Evolutionary conservation across 768 basidiomycete species (phyloP).

Genomic region (Leccinum sublutescens): DNA sequence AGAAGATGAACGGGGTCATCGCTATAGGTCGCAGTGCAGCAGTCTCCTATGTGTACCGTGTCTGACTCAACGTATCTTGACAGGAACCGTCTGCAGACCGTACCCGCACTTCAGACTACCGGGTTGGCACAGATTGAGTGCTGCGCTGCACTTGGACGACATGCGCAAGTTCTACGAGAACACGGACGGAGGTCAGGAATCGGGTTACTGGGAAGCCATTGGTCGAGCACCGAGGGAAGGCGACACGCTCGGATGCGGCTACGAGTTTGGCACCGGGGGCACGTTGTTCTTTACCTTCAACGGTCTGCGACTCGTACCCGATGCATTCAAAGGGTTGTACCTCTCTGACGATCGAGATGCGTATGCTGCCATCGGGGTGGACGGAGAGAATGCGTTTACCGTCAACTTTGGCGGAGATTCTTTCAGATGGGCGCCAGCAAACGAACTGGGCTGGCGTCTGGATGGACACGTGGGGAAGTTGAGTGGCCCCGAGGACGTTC

Average conservation of each 20-base stretch:
- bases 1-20: slow-evolving; percentile 55
- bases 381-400: slow-evolving; percentile 44
- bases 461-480: slow-evolving; percentile 60
- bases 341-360: slow-evolving; percentile 50
- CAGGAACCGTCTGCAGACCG: slow-evolving; percentile 63
- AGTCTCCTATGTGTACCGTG: too few species aligned
- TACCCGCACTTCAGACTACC: slow-evolving; percentile 67
- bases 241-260: slow-evolving; percentile 63
- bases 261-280: slow-evolving; percentile 48
- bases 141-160: slow-evolving; percentile 68
- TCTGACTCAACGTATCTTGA: background rate
- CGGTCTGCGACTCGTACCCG: slow-evolving; percentile 46
- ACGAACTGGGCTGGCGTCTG: slow-evolving; percentile 63
- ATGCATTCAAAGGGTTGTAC: slow-evolving; percentile 52
- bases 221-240: slow-evolving; percentile 38
- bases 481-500: slow-evolving; percentile 44
- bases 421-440: slow-evolving; percentile 63
- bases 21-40: slow-evolving; percentile 49
- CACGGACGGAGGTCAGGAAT: slow-evolving; percentile 61
- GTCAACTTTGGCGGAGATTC: slow-evolving; percentile 65
- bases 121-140: slow-evolving; percentile 69
- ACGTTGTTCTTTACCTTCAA: slow-evolving; percentile 58
- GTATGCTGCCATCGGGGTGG: slow-evolving; percentile 56
- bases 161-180: slow-evolving; percentile 73
- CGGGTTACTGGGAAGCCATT: slow-evolving; percentile 27